Conservation (phyloP, 345 rosid species). For the Salix exigua region DNA sequence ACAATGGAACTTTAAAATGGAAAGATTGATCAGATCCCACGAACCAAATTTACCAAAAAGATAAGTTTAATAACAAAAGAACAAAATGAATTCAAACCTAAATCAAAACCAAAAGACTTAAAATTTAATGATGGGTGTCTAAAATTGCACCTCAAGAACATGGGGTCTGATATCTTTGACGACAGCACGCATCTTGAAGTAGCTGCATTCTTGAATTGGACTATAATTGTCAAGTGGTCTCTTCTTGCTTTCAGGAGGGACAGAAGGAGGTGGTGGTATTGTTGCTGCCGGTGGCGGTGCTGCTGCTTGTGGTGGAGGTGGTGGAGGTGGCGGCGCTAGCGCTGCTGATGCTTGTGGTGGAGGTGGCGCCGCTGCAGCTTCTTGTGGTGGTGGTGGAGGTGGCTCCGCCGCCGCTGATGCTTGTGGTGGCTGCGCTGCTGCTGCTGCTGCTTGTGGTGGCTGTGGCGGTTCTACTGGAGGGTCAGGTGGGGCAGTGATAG, state of each 20-base stretch:
- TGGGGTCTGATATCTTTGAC: slow-evolving; percentile 37
- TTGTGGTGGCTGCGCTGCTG: not conserved
- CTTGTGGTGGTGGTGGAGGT: not conserved
- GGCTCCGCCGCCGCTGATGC: too few species aligned
- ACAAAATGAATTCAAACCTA: not conserved
- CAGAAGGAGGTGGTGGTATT: not conserved
- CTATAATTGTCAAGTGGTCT: slow-evolving; percentile 43
- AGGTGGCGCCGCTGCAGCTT: not conserved
- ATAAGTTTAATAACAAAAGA: not conserved
- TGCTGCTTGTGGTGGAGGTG: not conserved
- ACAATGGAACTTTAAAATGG: not conserved
- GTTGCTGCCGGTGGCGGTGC: not conserved
- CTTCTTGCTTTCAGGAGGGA: slow-evolving; percentile 39
- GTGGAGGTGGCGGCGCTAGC: not conserved
- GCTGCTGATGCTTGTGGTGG: slow-evolving; percentile 17
- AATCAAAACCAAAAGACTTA: not conserved
- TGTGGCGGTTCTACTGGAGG: slow-evolving; percentile 19
- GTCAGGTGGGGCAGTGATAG: slow-evolving; percentile 16
- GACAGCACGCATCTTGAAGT: slow-evolving; percentile 42
- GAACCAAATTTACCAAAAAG: not conserved
- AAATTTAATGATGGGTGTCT: not conserved
- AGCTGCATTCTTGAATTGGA: slow-evolving; percentile 41
- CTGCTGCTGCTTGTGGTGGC: not conserved
- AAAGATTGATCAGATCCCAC: not conserved
- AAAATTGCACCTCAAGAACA: slow-evolving; percentile 33